These are phyloP conservation scores for Heliamphora ciliata DNA, from an alignment of 179 eudicot genomes.

Conservation along the genomic window DNA sequence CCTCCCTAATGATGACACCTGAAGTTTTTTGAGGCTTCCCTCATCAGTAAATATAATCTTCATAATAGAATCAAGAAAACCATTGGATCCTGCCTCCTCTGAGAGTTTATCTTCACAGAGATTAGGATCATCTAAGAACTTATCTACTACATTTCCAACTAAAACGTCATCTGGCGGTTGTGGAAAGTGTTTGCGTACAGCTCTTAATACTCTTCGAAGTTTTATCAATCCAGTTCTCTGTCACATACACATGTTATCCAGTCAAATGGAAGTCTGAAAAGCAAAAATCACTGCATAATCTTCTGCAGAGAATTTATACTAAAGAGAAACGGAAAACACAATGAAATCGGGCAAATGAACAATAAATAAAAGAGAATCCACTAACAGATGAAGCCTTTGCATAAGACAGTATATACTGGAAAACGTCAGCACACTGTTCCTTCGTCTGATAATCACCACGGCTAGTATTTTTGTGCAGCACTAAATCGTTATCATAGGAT, in stretches of 20 bases:
- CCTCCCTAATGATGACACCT: constrained; percentile 45
- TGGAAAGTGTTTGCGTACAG: constrained; percentile 92
- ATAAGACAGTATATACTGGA: constrained; percentile 87
- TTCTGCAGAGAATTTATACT: not conserved
- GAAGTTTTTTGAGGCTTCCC: constrained; percentile 39
- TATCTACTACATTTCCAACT: constrained; percentile 70
- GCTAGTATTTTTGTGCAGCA: constrained; percentile 74
- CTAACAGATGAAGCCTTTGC: constrained; percentile 96
- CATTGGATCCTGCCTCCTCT: constrained; percentile 75
- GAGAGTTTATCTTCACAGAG: constrained; percentile 85
- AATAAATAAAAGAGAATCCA: constrained; percentile 17
- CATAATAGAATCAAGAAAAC: constrained; percentile 54
- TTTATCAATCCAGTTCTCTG: constrained; percentile 83
- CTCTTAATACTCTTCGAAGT: constrained; percentile 90
- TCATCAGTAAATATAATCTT: constrained; percentile 52
- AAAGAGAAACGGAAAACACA: not conserved
- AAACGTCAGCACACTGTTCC: constrained; percentile 99
- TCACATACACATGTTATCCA: constrained; percentile 20
- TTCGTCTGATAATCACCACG: constrained; percentile 95
- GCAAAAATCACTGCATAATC: constrained; percentile 2
- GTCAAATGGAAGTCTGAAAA: constrained; percentile 16
- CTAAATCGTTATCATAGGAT: constrained; percentile 74
- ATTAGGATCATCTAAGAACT: constrained; percentile 72
- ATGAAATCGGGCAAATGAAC: not conserved
- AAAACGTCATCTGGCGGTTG: constrained; percentile 79